Evolutionary conservation across 495 filamentous ascomycete genomes (phyloP), one percentile per base, ranked within the genome.

Genomic region (Hypoxylon fuscum): DNA sequence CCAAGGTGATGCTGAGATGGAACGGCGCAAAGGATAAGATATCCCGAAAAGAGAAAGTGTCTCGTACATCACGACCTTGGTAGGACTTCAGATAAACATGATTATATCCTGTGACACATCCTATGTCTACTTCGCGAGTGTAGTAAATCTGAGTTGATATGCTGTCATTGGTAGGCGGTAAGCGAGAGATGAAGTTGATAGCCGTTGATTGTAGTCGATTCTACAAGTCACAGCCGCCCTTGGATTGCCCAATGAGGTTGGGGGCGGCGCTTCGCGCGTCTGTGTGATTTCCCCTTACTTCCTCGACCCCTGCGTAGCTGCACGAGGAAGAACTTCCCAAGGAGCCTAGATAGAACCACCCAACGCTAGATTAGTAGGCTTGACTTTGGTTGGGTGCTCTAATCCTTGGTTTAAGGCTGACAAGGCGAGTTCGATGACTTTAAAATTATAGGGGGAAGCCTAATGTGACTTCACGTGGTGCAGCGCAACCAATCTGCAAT

Each of bases 401-500:
- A 51, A 31, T 20, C 38, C 44, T 17, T 55, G 38, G 53, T 48
- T 41, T 50, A 60, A 65, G 57, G 57, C 52, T 54, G 57, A 58
- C 43, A 47, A 46, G 53, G 31, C 41, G 15, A 38, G 42, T 21
- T 50, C 27, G 32, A 57, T 34, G 37, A 34, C 17, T 6, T 22
- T 54, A 41, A 57, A 47, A 57, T 45, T 58, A 45, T 57, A 62
- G 52, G 47, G 42, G 43, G 20, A 58, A 54, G 41, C 43, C 55
- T 54, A 58, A 66, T 66, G 47, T 54, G 57, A 66, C 58, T 58
- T 58, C 63, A 50, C 29, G 29, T 51, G 15, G 12, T 50, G 43
- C 25, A 43, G 34, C 34, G 5, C 34, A 23, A 29, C 56, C 53
- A 66, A 58, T 56, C 52, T 27, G 47, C 43, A 10, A 46, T 35